Evolutionary conservation across 345 rosid genomes (phyloP), one percentile per base, ranked within the genome.

Genomic region (Corchorus capsularis): DNA sequence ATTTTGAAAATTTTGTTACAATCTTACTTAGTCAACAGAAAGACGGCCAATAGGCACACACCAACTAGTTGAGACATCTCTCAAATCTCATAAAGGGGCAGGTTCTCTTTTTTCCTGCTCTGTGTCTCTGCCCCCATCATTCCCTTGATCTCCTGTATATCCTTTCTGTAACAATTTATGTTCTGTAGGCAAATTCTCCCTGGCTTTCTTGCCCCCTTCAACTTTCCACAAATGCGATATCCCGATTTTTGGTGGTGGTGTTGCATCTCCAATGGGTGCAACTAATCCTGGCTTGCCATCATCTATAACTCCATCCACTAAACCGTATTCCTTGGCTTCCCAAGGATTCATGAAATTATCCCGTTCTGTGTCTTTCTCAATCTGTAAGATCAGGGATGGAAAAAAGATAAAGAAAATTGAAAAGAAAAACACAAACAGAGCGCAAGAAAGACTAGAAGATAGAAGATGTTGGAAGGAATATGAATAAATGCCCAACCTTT

Each of bases 281-380:
- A 94, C 86, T 62, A 93, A 68, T 72, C 98, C 98, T n/a, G 97
- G 94, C 82, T 93, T 94, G 49, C 95, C 98, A 74, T 94, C 95
- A 64, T 94, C 98, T 5, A 94, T 91, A 4, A 95, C 97, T 75
- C 62, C 87, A 73, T 95, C 98, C 4, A 95, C 78, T 80, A 95
- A 82, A 2, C 99, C 99, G 9, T 95, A 95, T 69, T 91, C 96
- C 86, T 91, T 93, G 10, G 99, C 97, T 80, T 95, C 93, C 99
- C 98, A 95, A 22, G 99, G 89, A 79, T 82, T 87, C 98, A 95
- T 88, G 87, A 90, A 95, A 63, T 90, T 86, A 71, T 95, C 97
- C 47, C 92, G 92, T 73, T 86, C 94, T 39, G 97, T 89, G 77
- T 94, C 98, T 54, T 81, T 75, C 72, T 91, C 97, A 20, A 94